Base-by-base conservation (phyloP, 768 basidiomycete genomes). In the Cystobasidium onofrii region DNA sequence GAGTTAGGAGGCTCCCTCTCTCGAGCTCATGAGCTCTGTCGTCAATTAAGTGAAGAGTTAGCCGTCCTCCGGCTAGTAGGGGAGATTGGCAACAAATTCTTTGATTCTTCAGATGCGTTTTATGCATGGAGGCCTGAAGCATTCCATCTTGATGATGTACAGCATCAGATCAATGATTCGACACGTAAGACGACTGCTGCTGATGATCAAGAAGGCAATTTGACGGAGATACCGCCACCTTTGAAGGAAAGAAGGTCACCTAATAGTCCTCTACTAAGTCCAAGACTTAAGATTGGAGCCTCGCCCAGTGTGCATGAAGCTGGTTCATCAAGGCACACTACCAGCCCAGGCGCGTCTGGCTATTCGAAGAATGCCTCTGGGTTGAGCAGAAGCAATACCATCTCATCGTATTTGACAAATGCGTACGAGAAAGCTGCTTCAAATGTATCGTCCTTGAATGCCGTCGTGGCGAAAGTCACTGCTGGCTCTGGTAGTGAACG, bases 11-110 rank as follows among this genome's bases (percentile, higher is more conserved):
- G 62, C 1, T 52, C 74, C 44, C 13, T 60, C 23, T 36, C 31
- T 41, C 74, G 57, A 9, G 57, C 74, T 18, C 44, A 75, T 61
- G 74, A 75, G 57, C 73, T 75, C 73, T 71, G 71, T 39, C n/a
- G 74, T 6, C 74, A 75, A 43, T 61, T 75, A 41, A 63, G 36
- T 12, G 74, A 75, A 71, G 74, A 75, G 25, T 29, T 75, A 20
- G 31, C 57, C 41, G 63, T 71, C 50, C 50, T 75, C 23, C 25
- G 71, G 10, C 41, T 75, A 17, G 74, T 75, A 2, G 74, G 74
- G 10, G 74, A 75, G 43, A 23, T 75, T 6, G 74, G 74, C 1
- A 75, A 75, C 43, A 62, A 74, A 36, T 75, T 75, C 46, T 62
- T 25, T 20, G 74, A 75, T 33, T 72, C 74, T 3, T 44, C 36